Conservation (phyloP, 768 basidiomycete genomes). For the Termitomyces bulborhizus region DNA sequence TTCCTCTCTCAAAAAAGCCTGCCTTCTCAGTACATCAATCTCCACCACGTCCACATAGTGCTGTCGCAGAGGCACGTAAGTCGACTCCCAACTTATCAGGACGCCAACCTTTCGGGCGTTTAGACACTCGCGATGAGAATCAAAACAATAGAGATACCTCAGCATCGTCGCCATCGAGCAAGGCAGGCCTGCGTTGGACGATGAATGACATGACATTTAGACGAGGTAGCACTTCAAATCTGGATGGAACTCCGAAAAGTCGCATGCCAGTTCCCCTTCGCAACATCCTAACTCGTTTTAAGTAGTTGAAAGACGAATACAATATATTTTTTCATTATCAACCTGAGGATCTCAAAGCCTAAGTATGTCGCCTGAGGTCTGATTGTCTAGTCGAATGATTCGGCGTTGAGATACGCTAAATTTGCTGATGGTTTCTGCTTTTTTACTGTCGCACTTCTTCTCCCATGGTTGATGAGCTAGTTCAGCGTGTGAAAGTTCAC, state of each 20-base stretch:
- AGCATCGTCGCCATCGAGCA: constrained; percentile 13
- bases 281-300: constrained; percentile 41
- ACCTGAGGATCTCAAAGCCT: no score
- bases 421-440: no score
- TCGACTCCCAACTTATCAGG: constrained; percentile 17
- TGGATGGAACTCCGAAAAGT: constrained; percentile 25
- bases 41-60: constrained; percentile 9
- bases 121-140: constrained; percentile 12
- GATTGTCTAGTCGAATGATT: constrained; percentile 22
- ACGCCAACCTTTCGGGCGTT: constrained; percentile 28
- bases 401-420: constrained; percentile 4
- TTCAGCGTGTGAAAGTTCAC: no score
- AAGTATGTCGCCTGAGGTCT: not conserved
- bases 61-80: constrained; percentile 7
- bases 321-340: not conserved
- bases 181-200: constrained; percentile 21
- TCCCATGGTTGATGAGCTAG: no score
- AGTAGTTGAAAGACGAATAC: constrained; percentile 14
- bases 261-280: constrained; percentile 40
- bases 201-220: constrained; percentile 28
- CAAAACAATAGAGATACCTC: constrained; percentile 13
- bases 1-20: constrained; percentile 1
- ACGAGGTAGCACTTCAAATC: constrained; percentile 18
- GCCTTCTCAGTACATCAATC: constrained; percentile 3
- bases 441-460: no score